Conservation (phyloP, 345 rosid species). For the Reutealis trisperma region DNA sequence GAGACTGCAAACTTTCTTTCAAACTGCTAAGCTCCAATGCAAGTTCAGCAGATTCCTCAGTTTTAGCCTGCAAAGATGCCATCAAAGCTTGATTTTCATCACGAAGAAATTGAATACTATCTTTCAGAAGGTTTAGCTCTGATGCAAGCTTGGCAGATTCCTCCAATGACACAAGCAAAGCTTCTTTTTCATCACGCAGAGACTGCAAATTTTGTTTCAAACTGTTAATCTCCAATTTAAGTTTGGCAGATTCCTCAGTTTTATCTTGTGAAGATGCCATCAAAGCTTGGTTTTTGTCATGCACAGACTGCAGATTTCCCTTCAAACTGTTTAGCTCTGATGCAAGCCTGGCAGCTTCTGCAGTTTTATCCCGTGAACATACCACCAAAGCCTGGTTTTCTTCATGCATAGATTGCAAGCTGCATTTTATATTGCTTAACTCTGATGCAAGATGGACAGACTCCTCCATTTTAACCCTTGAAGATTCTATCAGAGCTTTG, state of each 20-base stretch:
- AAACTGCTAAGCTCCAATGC: conserved; percentile 20
- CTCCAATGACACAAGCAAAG: conserved; percentile 10
- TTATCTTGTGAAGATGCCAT: conserved; percentile 10
- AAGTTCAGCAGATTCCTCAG: conserved; percentile 14
- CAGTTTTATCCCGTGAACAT: conserved; percentile 55
- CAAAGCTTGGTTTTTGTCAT: conserved; percentile 25
- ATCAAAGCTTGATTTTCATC: conserved; percentile 22
- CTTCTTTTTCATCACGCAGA: conserved; percentile 26
- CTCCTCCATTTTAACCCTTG: conserved; percentile 11
- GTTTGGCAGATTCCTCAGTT: conserved; percentile 17
- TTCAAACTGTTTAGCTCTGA: conserved; percentile 46
- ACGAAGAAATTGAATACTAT: conserved; percentile 17
- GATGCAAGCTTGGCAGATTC: conserved; percentile 24
- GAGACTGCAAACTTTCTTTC: conserved; percentile 16
- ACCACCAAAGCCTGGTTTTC: conserved; percentile 53
- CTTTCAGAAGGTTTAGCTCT: conserved; percentile 25
- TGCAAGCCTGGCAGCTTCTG: conserved; percentile 48
- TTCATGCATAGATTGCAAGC: not conserved
- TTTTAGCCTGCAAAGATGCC: conserved; percentile 14
- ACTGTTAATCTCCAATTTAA: conserved; percentile 21
- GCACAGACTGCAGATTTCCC: conserved; percentile 39
- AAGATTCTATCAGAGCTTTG: conserved; percentile 10
- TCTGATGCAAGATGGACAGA: not conserved
- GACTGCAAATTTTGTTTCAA: conserved; percentile 19
- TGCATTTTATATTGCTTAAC: not conserved